Base-by-base conservation (phyloP, 2,329 filamentous ascomycete species). In the Penicillium palitans region DNA sequence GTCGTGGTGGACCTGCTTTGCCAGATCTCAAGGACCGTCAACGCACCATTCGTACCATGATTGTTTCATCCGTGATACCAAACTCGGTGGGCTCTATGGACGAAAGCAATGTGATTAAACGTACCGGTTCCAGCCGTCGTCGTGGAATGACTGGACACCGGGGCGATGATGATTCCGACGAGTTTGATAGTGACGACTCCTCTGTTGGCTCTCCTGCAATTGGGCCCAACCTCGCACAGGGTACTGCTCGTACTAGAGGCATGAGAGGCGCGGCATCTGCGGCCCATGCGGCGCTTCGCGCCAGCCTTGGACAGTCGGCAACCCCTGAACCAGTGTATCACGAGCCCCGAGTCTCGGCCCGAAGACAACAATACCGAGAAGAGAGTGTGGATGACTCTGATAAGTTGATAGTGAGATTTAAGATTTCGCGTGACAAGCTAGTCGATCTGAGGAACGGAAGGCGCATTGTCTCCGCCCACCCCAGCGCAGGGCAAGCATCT, bases 11-110 rank as follows among this genome's bases (percentile, higher is more conserved):
- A 0, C 95, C 95, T 6, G 90, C 91, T 59, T 80, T 99, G 41
- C 95, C 95, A n/a, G 95, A 99, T 77, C 86, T 99, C 58, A 96
- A 96, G 73, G 95, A 99, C 68, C 86, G 93, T 55, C 93, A 95
- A 76, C 87, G 93, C 52, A 98, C 95, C 0, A 93, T 98, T 57
- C 87, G 95, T 47, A 97, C 93, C 0, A 83, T 97, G 65, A 85
- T 98, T 52, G 91, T 99, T 1, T 97, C 93, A 10, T 93, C 91
- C 3, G 92, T 96, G 21, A 84, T 99, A 58, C 95, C 95, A 17
- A 95, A 93, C 25, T 91, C 91, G 5, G 93, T 90, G 5, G 80
- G 86, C 55, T 84, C 84, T 3, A 79, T 96, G 46, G 93, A 97
- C 61, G 90, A 95, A 45, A 96, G 90, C 69, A 86, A 91, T 45